Percentiles rank a stretch among this genome's conserved stretches.
phyloP scores from a whole-genome alignment of 129 eudicot species.

The Chrysanthemum seticuspe region DNA sequence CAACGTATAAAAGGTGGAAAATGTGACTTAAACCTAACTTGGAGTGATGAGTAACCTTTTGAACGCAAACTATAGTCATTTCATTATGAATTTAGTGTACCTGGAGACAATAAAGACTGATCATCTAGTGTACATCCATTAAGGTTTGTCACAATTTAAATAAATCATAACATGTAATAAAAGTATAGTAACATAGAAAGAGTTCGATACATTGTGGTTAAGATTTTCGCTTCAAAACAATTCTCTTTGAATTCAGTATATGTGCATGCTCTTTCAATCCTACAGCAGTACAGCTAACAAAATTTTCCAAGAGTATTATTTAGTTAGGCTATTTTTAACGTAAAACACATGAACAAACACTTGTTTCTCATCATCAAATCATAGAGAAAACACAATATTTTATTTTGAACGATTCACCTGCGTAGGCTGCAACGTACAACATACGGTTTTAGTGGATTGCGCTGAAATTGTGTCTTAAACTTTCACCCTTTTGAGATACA shows the following conservation, averaged over 20 bases:
- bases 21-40: slow-evolving; percentile 6
- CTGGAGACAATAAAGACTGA: neutral
- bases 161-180: neutral
- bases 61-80: neutral
- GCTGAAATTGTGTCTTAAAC: neutral
- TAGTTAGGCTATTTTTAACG: no score
- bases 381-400: neutral
- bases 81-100: neutral
- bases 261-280: no score
- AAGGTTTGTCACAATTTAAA: neutral
- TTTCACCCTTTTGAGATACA: neutral
- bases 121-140: neutral
- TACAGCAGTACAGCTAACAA: no score
- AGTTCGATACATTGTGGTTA: no score
- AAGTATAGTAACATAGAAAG: no score
- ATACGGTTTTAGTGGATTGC: neutral
- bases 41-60: neutral
- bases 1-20: neutral
- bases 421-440: neutral
- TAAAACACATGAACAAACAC: no score
- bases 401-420: neutral
- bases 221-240: no score
- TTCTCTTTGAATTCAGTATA: no score
- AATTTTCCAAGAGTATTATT: no score
- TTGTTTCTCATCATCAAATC: neutral